Base-by-base conservation (phyloP, 805 yeast species). In the Blastobotrys chiropterorum region DNA sequence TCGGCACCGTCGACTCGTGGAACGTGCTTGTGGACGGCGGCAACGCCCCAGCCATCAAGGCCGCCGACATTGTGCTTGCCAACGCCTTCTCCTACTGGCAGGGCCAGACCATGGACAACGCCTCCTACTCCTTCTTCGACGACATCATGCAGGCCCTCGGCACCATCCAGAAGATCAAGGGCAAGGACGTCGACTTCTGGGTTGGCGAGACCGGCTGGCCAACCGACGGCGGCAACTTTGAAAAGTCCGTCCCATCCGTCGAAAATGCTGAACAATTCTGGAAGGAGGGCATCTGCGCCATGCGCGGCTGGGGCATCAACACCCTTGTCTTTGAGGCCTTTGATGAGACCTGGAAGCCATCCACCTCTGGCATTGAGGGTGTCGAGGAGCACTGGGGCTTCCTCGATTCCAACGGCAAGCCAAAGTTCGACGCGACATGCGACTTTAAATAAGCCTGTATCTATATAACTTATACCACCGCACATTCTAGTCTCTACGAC, bases 161-260 rank as follows among this genome's bases (percentile, higher is more conserved):
- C 76, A 75, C 77, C 56, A 81, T 92, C 64, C 97, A 92, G 78
- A 75, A 88, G 61, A 71, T 79, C 62, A 90, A 92, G 78, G 97
- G 96, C 57, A 72, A 85, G 55, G 90, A 89, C 71, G 79, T 92
- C 63, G 78, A 82, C 53, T 89, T 90, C 78, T 90, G 92, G 90
- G 94, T 90, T 64, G 97, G 97, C 71, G 97, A 90, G 77, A 90
- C 97, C 59, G 97, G 97, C 62, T 90, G 97, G 96, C 95, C 97
- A 68, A 79, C 96, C 34, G 82, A 77, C 3, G 97, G 97, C 70
- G 80, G 88, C 55, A 71, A 74, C 66, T 90, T 72, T 63, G 89
- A 81, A 66, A 53, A 64, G 58, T 73, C 97, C 49, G 67, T 70
- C 26, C 97, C 97, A 63, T 68, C 83, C 62, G 77, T 80, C 52